Conservation (phyloP, 177 flowering plant genomes). For the Telopea speciosissima region DNA sequence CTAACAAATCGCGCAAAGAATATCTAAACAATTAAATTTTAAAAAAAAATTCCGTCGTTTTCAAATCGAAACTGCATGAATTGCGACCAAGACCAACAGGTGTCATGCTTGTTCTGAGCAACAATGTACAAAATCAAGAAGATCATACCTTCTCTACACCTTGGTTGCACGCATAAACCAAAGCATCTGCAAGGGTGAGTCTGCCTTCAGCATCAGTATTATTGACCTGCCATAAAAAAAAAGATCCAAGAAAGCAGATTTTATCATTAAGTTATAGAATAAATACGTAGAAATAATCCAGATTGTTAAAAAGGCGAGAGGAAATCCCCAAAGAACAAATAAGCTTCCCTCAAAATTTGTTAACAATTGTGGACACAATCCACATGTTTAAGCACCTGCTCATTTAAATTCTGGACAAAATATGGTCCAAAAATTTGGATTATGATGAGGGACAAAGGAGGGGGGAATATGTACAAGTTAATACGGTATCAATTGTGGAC, state of each 20-base stretch:
- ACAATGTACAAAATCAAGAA: neutral
- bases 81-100: neutral
- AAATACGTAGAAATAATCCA: neutral
- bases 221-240: slow-evolving; percentile 54
- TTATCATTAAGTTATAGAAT: neutral
- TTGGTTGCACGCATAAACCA: slow-evolving; percentile 95
- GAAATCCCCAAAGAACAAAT: neutral
- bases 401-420: no score
- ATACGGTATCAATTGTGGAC: neutral
- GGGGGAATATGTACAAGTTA: neutral
- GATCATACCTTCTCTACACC: slow-evolving; percentile 86
- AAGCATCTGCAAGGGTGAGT: slow-evolving; percentile 98
- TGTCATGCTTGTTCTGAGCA: neutral
- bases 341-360: neutral
- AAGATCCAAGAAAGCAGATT: neutral
- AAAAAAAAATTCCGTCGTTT: no score
- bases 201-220: slow-evolving; percentile 99
- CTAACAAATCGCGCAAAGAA: no score
- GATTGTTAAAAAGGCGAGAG: neutral
- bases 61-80: no score
- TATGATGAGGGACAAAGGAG: no score
- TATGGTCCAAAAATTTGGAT: no score
- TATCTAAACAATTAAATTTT: no score
- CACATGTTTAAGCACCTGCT: no score
- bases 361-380: no score